A percentile compares a stretch with the other conserved stretches of the same genome.
Evolutionary conservation across 108 stramenopile genomes (phyloP).

Genomic region (Fragilaria crotonensis): DNA sequence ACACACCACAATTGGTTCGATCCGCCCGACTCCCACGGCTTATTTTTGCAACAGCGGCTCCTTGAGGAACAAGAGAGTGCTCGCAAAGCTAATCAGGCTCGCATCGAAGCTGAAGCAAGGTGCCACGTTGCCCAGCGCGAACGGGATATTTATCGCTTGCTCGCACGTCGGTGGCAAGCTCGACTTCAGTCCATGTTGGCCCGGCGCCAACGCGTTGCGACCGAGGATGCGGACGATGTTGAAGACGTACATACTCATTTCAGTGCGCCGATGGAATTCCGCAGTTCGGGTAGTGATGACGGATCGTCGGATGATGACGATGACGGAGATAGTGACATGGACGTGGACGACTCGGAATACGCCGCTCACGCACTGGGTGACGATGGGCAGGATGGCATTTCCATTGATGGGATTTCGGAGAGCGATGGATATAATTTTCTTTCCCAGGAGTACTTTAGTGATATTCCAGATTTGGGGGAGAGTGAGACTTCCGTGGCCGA

Average conservation of each 20-base stretch:
- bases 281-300: slow-evolving; percentile 13
- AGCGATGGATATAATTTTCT: no score
- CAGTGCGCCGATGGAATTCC: slow-evolving; percentile 24
- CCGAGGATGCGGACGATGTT: slow-evolving; percentile 27
- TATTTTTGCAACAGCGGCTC: slow-evolving; percentile 51
- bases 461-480: neutral
- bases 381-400: slow-evolving; percentile 4
- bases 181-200: slow-evolving; percentile 35
- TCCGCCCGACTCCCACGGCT: slow-evolving; percentile 45
- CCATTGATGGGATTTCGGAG: no score
- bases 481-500: neutral
- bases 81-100: slow-evolving; percentile 43
- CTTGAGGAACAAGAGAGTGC: slow-evolving; percentile 55
- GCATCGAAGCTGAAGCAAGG: slow-evolving; percentile 42
- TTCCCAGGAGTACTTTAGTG: neutral
- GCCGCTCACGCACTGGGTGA: slow-evolving; percentile 22
- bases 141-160: slow-evolving; percentile 47
- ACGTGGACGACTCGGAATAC: slow-evolving; percentile 15
- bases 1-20: slow-evolving; percentile 81
- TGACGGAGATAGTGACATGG: slow-evolving; percentile 21
- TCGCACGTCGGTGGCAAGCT: slow-evolving; percentile 60
- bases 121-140: slow-evolving; percentile 37
- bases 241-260: slow-evolving; percentile 14
- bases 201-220: slow-evolving; percentile 9
- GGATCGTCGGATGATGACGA: slow-evolving; percentile 23